These are phyloP conservation scores for Leishmania arabica DNA, from an alignment of 208 protist species.

Conservation along the genomic window DNA sequence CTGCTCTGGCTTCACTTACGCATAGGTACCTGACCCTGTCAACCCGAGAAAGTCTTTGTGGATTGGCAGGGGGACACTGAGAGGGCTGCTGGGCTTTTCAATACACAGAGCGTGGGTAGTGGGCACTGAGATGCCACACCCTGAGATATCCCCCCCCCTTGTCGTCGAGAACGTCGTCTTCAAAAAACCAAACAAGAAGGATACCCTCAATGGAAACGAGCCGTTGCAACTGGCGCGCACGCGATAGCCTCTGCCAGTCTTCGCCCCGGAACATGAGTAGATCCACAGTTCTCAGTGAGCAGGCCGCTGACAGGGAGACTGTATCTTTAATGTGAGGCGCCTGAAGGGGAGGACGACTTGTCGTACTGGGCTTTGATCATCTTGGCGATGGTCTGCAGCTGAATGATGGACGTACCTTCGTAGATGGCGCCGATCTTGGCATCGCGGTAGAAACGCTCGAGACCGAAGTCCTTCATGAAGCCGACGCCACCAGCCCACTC, in stretches of 20 bases:
- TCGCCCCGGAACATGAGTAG: background rate
- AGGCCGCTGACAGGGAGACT: background rate
- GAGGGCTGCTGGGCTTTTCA: background rate
- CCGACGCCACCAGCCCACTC: slow-evolving; percentile 96
- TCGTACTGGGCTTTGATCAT: slow-evolving; percentile 68
- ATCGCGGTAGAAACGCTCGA: slow-evolving; percentile 96
- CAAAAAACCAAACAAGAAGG: background rate
- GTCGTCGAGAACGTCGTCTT: background rate
- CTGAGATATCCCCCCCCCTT: background rate
- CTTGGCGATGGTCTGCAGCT: slow-evolving; percentile 96
- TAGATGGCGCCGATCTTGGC: slow-evolving; percentile 92
- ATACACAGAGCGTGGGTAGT: background rate
- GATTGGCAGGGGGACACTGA: background rate
- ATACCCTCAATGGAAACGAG: background rate
- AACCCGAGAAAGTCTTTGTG: background rate
- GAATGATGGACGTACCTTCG: slow-evolving; percentile 96
- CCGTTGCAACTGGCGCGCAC: background rate
- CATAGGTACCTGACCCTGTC: background rate
- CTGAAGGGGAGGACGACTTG: slow-evolving; percentile 9
- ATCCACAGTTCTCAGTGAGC: background rate
- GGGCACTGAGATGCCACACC: background rate
- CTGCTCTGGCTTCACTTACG: too few relatives aligned
- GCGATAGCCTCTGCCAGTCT: background rate
- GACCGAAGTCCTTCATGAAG: slow-evolving; percentile 94
- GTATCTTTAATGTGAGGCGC: background rate